Evolutionary conservation across 805 yeast genomes (phyloP), one percentile per base, ranked within the genome.

Genomic region (Yamadazyma scolyti): DNA sequence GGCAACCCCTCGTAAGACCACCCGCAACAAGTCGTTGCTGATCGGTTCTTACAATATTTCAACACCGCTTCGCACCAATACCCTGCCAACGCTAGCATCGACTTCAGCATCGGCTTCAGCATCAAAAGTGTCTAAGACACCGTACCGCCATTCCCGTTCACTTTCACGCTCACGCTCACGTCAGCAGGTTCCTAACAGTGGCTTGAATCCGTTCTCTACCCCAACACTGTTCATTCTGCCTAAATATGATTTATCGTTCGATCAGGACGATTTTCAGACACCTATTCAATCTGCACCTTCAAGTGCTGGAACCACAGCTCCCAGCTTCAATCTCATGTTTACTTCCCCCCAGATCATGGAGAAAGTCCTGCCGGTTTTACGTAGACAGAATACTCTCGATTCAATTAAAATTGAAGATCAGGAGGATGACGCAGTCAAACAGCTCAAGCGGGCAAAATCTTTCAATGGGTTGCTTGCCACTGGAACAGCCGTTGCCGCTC

Each of bases 371-470:
- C 37, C 37, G 25, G 23, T 18, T 2, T 40, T 49, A n/a, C 46
- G 43, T 24, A 34, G 55, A 19, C 47, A 48, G 24, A 60, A 54
- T 31, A 47, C 56, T 7, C 34, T 60, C 15, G 66, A 60, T 16
- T 45, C 61, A 3, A 52, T 60, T 25, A 47, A 48, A 16, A 50
- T 58, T 36, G 68, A 62, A 37, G 62, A 55, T 30, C 65, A 61
- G 31, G 68, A 64, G 27, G 63, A 64, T 39, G 69, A 65, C 45
- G 71, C 71, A 1, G 53, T 65, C 35, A 58, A 58, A 38, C 66
- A 62, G 34, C 46, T 65, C 34, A 49, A 53, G 26, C 54, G 61
- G 37, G 68, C 68, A 9, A 61, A 59, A 40, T 55, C 65, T 5
- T 56, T 43, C 28, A 42, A 30, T 13, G 21, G 27, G 24, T 28